Evolutionary conservation across 2,329 filamentous ascomycete genomes (phyloP).

Genomic region (Corniculantispora saksenae): DNA sequence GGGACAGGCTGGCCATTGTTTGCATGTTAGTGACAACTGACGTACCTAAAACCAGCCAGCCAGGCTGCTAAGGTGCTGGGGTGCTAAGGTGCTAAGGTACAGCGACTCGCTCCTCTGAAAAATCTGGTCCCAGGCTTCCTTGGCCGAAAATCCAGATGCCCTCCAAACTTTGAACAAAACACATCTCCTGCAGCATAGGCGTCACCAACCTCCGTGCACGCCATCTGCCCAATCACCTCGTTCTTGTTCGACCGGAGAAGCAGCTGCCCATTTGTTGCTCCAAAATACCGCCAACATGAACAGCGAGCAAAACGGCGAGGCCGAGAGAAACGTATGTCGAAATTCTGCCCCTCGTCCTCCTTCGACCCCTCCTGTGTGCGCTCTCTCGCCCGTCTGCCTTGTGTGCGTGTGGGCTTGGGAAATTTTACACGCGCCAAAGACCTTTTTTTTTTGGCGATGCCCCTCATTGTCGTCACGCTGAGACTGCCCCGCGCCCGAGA

Average conservation of each 20-base stretch:
- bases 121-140: slow-evolving; percentile 4
- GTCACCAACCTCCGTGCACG: slow-evolving; percentile 14
- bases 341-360: slow-evolving; percentile 2
- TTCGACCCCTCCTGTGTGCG: slow-evolving; percentile 14
- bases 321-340: slow-evolving; percentile 22
- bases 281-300: slow-evolving; percentile 19
- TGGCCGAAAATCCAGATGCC: slow-evolving; percentile 7
- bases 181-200: slow-evolving; percentile 15
- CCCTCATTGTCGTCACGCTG: slow-evolving; percentile 15
- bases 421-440: slow-evolving; percentile 15
- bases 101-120: slow-evolving; percentile 13
- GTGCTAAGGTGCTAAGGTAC: not conserved
- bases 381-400: not conserved
- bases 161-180: slow-evolving; percentile 16
- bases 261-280: slow-evolving; percentile 1
- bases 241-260: slow-evolving; percentile 11
- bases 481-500: slow-evolving; percentile 13
- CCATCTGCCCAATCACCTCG: slow-evolving; percentile 11
- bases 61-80: not conserved
- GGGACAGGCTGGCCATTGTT: not conserved
- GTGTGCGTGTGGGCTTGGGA: slow-evolving; percentile 15
- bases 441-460: slow-evolving; percentile 17
- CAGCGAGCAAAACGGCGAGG: slow-evolving; percentile 20
- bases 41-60: not conserved
- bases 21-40: not conserved